Conservation (phyloP, 192 early-diverging fungal genomes). For the Chytriomyces sp. region DNA sequence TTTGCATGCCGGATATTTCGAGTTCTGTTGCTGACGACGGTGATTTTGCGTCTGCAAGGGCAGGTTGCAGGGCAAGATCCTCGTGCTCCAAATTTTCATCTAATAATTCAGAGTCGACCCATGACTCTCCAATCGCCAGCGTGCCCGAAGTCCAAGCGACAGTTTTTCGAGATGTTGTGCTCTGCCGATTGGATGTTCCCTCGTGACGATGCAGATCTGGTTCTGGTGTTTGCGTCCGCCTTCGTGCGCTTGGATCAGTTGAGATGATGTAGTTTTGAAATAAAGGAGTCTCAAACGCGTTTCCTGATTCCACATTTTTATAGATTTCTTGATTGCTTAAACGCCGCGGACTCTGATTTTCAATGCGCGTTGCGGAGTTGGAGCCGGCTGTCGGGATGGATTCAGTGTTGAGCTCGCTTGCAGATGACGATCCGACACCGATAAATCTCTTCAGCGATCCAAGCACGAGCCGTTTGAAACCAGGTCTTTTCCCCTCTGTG, state of each 20-base stretch:
- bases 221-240: background rate
- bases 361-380: background rate
- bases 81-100: background rate
- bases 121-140: constrained; percentile 6
- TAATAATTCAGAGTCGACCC: background rate
- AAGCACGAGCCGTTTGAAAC: constrained; percentile 30
- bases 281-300: background rate
- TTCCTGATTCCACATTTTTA: background rate
- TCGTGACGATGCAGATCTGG: no score
- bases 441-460: constrained; percentile 29
- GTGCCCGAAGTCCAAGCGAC: constrained; percentile 1
- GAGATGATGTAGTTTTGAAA: background rate
- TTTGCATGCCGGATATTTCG: constrained; percentile 11
- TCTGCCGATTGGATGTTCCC: background rate
- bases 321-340: background rate
- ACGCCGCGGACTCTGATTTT: background rate
- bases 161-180: background rate
- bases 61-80: background rate
- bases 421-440: constrained; percentile 24
- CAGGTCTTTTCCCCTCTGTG: constrained; percentile 27
- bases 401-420: background rate
- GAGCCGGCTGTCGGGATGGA: background rate
- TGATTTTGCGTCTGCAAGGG: background rate
- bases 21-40: background rate
- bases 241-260: background rate